Evolutionary conservation across 345 rosid genomes (phyloP), one percentile per base, ranked within the genome.

Genomic region (Populus tremula): DNA sequence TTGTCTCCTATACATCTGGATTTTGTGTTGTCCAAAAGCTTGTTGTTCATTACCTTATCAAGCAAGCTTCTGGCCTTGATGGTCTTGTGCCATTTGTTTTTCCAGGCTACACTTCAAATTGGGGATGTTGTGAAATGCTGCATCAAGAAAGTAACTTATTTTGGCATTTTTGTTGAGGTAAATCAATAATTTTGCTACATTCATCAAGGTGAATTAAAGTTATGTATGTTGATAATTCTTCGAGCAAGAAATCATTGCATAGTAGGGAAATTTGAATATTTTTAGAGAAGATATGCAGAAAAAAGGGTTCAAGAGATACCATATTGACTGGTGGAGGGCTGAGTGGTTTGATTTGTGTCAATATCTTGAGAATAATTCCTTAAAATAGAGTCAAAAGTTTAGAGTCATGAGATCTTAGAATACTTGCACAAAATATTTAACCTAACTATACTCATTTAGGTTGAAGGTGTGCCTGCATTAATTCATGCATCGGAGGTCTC

Each of bases 151-250:
- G 92, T 96, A 56, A 90, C 98, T 72, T 92, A 96, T 79, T 93
- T 92, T 69, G 98, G 98, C 75, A 88, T 96, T 49, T 96, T 93
- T 84, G 97, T 94, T 43, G 98, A 96, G 94, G 98, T 93, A 87
- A 78, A 72, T 31, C 54, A 21, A 21, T 35, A 12, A 18, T 41
- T 73, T 53, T 67, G 4, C 27, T 8, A 7, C 65, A 17, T 61
- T 61, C 8, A 47, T 47, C 50, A 14, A 47, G 16, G 6, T 47
- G 65, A 20, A 21, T 9, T 61, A 9, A 4, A 61, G 23, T 23
- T 17, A 61, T n/a, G 65, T 7, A 8, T 61, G 12, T 14, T 61
- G 12, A 20, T 61, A 21, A n/a, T 61, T 61, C 65, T 61, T 20
- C 8, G 1, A 61, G 29, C 65, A 23, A 61, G 65, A 25, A 61